A percentile compares a stretch with the other conserved stretches of the same genome.
Evolutionary conservation across 768 basidiomycete species (phyloP).

Genomic region (Daedaleopsis nitida): DNA sequence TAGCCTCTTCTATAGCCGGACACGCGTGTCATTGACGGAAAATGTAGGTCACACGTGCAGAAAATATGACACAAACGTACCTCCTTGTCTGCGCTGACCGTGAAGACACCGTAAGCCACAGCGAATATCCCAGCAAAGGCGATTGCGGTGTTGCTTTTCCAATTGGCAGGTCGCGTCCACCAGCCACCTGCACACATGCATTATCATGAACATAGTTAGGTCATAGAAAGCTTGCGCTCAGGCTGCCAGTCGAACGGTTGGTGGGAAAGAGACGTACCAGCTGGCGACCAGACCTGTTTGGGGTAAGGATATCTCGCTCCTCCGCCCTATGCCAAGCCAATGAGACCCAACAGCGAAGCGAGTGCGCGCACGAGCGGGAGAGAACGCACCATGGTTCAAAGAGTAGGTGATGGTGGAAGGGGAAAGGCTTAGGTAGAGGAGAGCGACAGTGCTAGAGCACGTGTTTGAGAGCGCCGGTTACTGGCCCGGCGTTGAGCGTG

Average conservation of each 20-base stretch:
- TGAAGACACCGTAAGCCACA: constrained; percentile 69
- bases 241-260: too few species aligned
- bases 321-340: constrained; percentile 58
- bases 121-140: constrained; percentile 67
- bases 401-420: constrained; percentile 18
- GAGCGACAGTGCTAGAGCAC: constrained; percentile 19
- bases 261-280: constrained; percentile 54
- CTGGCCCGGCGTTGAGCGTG: constrained; percentile 9
- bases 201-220: too few species aligned
- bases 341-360: not conserved
- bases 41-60: not conserved
- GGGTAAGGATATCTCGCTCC: constrained; percentile 90
- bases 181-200: constrained; percentile 72
- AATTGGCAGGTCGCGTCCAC: constrained; percentile 92
- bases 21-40: not conserved
- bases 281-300: constrained; percentile 93
- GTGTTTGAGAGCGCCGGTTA: constrained; percentile 27
- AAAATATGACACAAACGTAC: constrained; percentile 42
- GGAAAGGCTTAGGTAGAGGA: constrained; percentile 15
- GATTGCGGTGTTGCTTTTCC: constrained; percentile 84
- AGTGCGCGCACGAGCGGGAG: not conserved
- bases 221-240: too few species aligned
- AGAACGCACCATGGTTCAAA: constrained; percentile 21
- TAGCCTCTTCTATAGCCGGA: constrained; percentile 49
- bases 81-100: constrained; percentile 76